Evolutionary conservation across 768 basidiomycete genomes (phyloP).

Genomic region (Glaciozyma martinii): DNA sequence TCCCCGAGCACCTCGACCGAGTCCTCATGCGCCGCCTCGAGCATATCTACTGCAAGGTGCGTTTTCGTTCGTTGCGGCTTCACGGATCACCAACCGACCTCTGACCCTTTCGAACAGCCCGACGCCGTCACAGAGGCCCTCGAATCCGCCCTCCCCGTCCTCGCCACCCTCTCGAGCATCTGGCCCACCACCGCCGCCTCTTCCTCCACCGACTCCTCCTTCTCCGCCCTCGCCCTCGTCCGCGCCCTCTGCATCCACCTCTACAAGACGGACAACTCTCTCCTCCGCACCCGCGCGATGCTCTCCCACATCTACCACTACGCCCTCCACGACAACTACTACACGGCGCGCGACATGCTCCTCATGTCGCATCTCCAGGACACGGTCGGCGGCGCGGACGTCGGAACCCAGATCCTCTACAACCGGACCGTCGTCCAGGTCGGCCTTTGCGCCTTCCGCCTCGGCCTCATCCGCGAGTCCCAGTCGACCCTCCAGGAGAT

Average conservation of each 20-base stretch:
- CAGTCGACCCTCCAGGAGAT: conserved; percentile 90
- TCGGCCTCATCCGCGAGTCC: conserved; percentile 85
- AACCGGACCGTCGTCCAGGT: conserved; percentile 96
- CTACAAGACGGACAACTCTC: conserved; percentile 82
- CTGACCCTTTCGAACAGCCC: conserved; percentile 50
- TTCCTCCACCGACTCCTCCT: conserved; percentile 45
- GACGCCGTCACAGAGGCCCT: conserved; percentile 85
- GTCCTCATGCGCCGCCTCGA: conserved; percentile 92
- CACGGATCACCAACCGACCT: background rate
- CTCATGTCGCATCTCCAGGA: conserved; percentile 99
- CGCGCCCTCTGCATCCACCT: conserved; percentile 82
- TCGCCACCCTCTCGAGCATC: conserved; percentile 44
- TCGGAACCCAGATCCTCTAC: conserved; percentile 93
- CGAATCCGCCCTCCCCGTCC: conserved; percentile 57
- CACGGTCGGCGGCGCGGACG: conserved; percentile 89
- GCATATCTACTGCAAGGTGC: conserved; percentile 95
- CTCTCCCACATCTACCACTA: conserved; percentile 95
- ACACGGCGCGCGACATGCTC: conserved; percentile 94
- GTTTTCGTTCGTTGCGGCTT: conserved; percentile 20
- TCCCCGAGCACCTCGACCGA: conserved; percentile 68
- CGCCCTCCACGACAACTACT: conserved; percentile 90
- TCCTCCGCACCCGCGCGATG: conserved; percentile 92
- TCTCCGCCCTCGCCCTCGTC: conserved; percentile 50
- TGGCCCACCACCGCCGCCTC: conserved; percentile 53
- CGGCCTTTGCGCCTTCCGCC: conserved; percentile 91